Conservation (phyloP, 1,284 basidiomycete genomes). For the Malassezia cuniculi region DNA sequence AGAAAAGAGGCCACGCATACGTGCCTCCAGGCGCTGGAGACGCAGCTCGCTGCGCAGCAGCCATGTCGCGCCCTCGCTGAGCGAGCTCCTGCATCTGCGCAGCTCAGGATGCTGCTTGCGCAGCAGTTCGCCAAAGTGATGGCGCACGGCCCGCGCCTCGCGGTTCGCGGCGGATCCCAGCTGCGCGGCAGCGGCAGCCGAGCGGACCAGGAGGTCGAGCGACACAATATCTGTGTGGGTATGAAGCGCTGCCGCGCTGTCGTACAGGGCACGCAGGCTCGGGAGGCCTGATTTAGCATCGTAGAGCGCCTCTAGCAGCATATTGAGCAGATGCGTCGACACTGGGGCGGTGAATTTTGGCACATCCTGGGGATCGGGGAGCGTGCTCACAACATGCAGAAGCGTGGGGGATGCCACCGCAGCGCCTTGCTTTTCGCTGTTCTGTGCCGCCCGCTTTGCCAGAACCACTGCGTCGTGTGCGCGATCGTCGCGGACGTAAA, state of each 20-base stretch:
- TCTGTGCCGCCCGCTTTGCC: no score
- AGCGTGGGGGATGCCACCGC: no score
- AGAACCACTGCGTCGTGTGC: no score
- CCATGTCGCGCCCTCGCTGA: constrained; percentile 6
- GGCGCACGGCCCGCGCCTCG: constrained; percentile 3
- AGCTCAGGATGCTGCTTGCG: constrained; percentile 9
- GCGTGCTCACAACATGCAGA: no score
- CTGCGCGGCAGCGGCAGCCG: neutral
- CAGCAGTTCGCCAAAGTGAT: constrained; percentile 1
- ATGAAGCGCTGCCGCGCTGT: constrained; percentile 4
- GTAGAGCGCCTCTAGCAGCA: constrained; percentile 8
- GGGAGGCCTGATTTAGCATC: no score
- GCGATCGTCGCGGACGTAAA: constrained; percentile 7
- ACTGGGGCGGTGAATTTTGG: no score
- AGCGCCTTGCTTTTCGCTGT: no score
- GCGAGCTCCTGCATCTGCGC: neutral
- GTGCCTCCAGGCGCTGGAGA: constrained; percentile 6
- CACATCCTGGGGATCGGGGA: no score
- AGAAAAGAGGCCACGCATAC: constrained; percentile 1
- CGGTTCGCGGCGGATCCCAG: neutral
- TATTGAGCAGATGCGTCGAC: constrained; percentile 11
- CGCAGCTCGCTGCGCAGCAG: constrained; percentile 12
- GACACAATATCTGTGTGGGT: constrained; percentile 7
- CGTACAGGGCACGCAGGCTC: no score
- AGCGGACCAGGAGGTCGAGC: constrained; percentile 9